Evolutionary conservation across 2,329 filamentous ascomycete species (phyloP).

Genomic region (Botryotinia convoluta): DNA sequence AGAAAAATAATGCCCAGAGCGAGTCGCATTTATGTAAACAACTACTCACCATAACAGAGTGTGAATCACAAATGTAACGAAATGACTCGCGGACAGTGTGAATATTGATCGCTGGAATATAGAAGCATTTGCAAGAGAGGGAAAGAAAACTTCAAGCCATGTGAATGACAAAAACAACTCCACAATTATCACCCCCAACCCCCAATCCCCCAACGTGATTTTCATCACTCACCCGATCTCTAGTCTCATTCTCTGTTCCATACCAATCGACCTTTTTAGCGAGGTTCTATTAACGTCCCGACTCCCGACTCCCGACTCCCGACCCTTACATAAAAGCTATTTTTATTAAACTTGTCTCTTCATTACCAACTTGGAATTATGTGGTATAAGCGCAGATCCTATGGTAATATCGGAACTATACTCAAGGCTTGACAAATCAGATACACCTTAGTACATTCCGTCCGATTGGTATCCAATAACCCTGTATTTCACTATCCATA

Average conservation of each 20-base stretch:
- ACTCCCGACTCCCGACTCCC: no score
- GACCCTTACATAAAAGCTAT: background rate
- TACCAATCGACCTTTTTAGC: background rate
- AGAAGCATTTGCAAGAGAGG: no score
- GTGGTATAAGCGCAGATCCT: accelerated
- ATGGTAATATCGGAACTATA: background rate
- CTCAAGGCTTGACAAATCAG: no score
- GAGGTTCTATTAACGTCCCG: background rate
- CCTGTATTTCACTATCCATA: no score
- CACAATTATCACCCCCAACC: background rate
- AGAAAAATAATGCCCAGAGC: no score
- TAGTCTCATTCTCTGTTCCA: background rate
- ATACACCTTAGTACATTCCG: no score
- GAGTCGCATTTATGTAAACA: no score
- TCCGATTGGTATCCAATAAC: no score
- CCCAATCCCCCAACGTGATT: background rate
- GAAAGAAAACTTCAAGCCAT: no score
- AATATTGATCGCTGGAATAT: no score
- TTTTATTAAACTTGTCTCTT: accelerated
- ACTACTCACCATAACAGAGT: no score
- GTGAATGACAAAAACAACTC: no score
- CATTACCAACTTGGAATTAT: background rate
- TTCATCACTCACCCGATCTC: background rate
- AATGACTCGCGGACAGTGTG: background rate
- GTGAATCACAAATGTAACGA: background rate